phyloP scores from a whole-genome alignment of 495 filamentous ascomycete species.

The Parathielavia appendiculata region DNA sequence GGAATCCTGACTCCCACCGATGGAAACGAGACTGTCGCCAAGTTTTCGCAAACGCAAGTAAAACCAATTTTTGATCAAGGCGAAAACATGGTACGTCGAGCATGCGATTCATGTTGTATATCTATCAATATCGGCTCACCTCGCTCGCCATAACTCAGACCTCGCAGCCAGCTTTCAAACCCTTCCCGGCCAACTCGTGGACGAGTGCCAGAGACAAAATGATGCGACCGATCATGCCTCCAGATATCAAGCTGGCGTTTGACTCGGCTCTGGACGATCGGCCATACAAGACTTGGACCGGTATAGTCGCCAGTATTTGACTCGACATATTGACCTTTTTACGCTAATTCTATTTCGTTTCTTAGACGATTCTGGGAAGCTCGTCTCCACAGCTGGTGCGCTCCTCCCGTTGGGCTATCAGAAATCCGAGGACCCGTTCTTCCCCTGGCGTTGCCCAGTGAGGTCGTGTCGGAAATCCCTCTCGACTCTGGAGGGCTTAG shows the following conservation, averaged over 20 bases:
- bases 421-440: conserved; percentile 17
- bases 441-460: conserved; percentile 32
- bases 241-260: conserved; percentile 6
- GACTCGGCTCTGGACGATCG: conserved; percentile 10
- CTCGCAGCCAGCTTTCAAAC: too few relatives aligned
- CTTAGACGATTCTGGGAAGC: conserved; percentile 4
- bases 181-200: too few relatives aligned
- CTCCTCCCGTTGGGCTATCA: conserved; percentile 26
- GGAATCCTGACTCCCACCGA: not conserved
- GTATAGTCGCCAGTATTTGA: not conserved
- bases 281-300: conserved; percentile 10
- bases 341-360: not conserved
- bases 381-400: conserved; percentile 18
- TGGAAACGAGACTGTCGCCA: not conserved
- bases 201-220: not conserved
- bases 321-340: not conserved
- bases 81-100: not conserved
- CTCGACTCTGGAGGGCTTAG: conserved; percentile 19
- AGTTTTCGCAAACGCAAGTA: not conserved
- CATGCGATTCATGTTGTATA: not conserved
- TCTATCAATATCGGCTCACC: too few relatives aligned
- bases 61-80: not conserved
- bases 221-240: conserved; percentile 1
- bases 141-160: too few relatives aligned
- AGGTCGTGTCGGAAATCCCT: conserved; percentile 27